Evolutionary conservation across 2,329 filamentous ascomycete genomes (phyloP), one percentile per base, ranked within the genome.

Genomic region (Curvularia sp.): DNA sequence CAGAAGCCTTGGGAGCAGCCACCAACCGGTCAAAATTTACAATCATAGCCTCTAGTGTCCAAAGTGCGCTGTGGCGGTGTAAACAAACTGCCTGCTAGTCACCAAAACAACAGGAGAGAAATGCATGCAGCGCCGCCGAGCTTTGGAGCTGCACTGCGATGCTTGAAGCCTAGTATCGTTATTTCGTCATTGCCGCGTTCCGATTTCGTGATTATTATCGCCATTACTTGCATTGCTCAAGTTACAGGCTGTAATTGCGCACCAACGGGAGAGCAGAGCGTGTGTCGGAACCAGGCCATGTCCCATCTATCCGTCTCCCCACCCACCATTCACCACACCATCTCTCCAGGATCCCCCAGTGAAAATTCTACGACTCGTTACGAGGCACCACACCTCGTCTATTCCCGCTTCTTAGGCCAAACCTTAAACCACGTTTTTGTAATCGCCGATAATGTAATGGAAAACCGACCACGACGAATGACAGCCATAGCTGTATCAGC

Each of bases 341-440:
- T 8, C 9, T 18, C 24, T 51, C 44, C 33, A 26, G 55, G 55
- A 46, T 54, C 42, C 51, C 55, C 46, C 35, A 12, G 26, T 24
- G 28, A 42, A 20, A 49, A 57, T 31, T 42, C 50, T 53, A 53
- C 50, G 55, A 54, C 55, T 57, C 55, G 55, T 54, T 49, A 54
- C 55, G 55, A 58, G 55, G 55, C 55, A 54, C 51, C 53, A 46
- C 51, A 54, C 51, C 55, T 58, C 55, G 55, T 58, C 42, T 58
- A n/a, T 58, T 58, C 55, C 55, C 55, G 55, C 42, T 26, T 52
- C 44, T 41, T 58, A 58, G 46, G 44, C 18, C 44, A 55, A 58
- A 58, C 51, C 42, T 47, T 58, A 58, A 55, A 55, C 49, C 51
- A 54, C 55, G 50, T 54, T 49, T 26, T 43, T 35, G 41, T 54